Evolutionary conservation across 2,329 filamentous ascomycete genomes (phyloP).

Genomic region (Ampelomyces quisqualis): DNA sequence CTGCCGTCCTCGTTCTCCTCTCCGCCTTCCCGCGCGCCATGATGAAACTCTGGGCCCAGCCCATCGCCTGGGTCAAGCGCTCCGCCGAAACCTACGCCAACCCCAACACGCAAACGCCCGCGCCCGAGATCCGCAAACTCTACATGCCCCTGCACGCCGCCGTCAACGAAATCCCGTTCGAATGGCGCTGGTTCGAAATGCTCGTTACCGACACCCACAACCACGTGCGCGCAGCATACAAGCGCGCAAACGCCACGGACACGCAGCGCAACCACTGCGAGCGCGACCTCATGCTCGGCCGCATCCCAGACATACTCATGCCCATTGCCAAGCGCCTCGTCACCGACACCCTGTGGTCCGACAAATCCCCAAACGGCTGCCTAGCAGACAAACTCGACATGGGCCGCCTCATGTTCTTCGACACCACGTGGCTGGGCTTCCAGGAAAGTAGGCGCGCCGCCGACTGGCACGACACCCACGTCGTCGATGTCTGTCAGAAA

Average conservation of each 20-base stretch:
- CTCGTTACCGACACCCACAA: constrained; percentile 62
- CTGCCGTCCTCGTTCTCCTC: constrained; percentile 35
- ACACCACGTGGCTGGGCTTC: constrained; percentile 69
- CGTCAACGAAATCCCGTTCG: constrained; percentile 45
- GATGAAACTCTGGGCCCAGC: constrained; percentile 41
- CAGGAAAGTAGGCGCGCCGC: constrained; percentile 59
- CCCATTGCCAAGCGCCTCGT: constrained; percentile 53
- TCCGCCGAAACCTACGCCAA: constrained; percentile 35
- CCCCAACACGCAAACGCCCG: constrained; percentile 42
- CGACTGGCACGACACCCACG: constrained; percentile 61
- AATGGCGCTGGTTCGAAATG: constrained; percentile 49
- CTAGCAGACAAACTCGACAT: constrained; percentile 64
- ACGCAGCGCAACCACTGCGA: constrained; percentile 53
- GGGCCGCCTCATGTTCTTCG: constrained; percentile 69
- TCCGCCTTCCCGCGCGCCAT: constrained; percentile 41
- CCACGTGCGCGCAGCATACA: constrained; percentile 62
- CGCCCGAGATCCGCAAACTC: constrained; percentile 47
- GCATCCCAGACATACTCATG: constrained; percentile 54
- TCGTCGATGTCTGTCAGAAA: constrained; percentile 61
- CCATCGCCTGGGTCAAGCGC: constrained; percentile 35
- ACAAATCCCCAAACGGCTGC: constrained; percentile 40
- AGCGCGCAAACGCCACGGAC: constrained; percentile 47
- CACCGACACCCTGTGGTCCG: constrained; percentile 40
- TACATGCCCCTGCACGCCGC: constrained; percentile 43
- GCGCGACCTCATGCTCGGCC: constrained; percentile 55